Evolutionary conservation across 345 rosid species (phyloP).

Genomic region (Stellera chamaejasme): DNA sequence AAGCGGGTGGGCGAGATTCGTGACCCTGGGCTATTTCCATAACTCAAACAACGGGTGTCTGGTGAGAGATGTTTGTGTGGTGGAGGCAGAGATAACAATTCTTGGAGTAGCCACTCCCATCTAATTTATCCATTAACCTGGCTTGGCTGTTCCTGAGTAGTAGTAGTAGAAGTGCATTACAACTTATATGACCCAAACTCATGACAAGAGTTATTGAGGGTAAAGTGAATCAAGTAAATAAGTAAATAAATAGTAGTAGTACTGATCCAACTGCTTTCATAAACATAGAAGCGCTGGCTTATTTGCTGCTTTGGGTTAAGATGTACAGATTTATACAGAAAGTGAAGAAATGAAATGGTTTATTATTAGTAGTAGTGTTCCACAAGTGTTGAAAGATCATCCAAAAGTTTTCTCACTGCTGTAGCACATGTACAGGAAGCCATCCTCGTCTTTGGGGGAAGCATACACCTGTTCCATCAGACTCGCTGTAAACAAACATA

Average conservation of each 20-base stretch:
- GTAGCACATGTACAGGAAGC: slow-evolving; percentile 74
- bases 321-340: no score
- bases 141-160: no score
- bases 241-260: no score
- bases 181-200: no score
- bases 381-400: background rate
- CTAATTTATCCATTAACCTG: background rate
- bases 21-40: slow-evolving; percentile 14
- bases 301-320: no score
- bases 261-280: no score
- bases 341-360: no score
- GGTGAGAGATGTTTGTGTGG: slow-evolving; percentile 20
- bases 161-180: no score
- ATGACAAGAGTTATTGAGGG: no score
- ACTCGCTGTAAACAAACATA: slow-evolving; percentile 26
- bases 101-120: slow-evolving; percentile 20
- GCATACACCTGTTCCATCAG: slow-evolving; percentile 49
- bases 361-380: background rate
- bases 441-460: slow-evolving; percentile 65
- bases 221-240: no score
- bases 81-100: slow-evolving; percentile 31
- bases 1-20: slow-evolving; percentile 25
- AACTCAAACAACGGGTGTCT: slow-evolving; percentile 12
- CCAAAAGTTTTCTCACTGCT: slow-evolving; percentile 79
- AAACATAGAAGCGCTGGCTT: no score